Percentiles rank a stretch among this genome's conserved stretches.
Conservation (phyloP, 2,329 filamentous ascomycete genomes). For the Phoma sp. region DNA sequence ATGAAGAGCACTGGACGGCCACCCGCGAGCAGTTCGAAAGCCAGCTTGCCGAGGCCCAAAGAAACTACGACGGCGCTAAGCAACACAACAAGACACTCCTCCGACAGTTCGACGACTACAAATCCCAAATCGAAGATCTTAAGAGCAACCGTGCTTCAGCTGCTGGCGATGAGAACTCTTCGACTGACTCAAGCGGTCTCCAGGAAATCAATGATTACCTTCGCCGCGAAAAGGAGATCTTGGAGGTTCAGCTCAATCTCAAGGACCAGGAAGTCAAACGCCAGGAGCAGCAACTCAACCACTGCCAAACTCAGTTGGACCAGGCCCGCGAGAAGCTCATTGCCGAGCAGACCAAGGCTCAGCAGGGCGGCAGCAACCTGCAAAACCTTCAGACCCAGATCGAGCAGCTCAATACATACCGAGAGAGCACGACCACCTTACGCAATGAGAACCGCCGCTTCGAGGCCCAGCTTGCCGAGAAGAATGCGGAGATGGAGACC, state of each 20-base stretch:
- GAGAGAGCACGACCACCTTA: conserved; percentile 90
- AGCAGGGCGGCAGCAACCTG: conserved; percentile 78
- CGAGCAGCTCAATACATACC: conserved; percentile 93
- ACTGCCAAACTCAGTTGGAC: conserved; percentile 85
- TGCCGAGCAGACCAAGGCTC: conserved; percentile 79
- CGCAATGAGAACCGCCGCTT: conserved; percentile 84
- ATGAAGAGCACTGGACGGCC: conserved; percentile 86
- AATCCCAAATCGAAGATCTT: conserved; percentile 76
- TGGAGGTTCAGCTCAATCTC: conserved; percentile 94
- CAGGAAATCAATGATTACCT: conserved; percentile 92
- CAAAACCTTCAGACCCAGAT: conserved; percentile 93
- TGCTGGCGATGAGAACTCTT: conserved; percentile 58
- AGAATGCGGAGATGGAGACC: conserved; percentile 74
- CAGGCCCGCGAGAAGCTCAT: conserved; percentile 87
- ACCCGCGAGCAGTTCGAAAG: conserved; percentile 79
- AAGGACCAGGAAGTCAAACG: conserved; percentile 87
- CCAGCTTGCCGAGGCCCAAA: conserved; percentile 79
- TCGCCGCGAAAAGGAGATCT: conserved; percentile 94
- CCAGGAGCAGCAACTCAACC: conserved; percentile 86
- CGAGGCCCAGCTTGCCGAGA: conserved; percentile 76
- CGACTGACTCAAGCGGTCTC: conserved; percentile 71
- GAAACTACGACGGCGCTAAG: conserved; percentile 80
- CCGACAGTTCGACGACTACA: conserved; percentile 83
- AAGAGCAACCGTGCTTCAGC: conserved; percentile 73
- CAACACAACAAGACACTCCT: conserved; percentile 91